These are phyloP conservation scores for Jaltomata sinuosa DNA, from an alignment of 257 asterid species.

Conservation along the genomic window DNA sequence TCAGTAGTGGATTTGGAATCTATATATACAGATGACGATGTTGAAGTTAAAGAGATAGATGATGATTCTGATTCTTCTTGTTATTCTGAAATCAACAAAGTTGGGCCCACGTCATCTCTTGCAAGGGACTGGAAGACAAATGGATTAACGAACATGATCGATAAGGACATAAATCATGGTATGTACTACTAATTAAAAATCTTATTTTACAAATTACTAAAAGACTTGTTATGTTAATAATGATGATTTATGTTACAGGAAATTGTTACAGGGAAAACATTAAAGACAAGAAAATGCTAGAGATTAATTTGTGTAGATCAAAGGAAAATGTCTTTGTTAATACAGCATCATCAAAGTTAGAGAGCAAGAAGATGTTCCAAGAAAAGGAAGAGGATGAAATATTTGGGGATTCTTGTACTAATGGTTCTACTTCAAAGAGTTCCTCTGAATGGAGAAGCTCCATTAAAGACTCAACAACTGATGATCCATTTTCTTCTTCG, in stretches of 20 bases:
- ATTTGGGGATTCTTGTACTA: slow-evolving; percentile 62
- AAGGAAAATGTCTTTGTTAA: slow-evolving; percentile 38
- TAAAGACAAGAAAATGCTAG: slow-evolving; percentile 14
- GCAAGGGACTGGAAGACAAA: not conserved
- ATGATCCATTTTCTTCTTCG: slow-evolving; percentile 86
- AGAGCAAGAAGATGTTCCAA: slow-evolving; percentile 36
- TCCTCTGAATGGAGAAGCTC: slow-evolving; percentile 94
- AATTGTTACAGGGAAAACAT: not conserved
- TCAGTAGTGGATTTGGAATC: slow-evolving; percentile 39
- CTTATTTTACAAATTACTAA: not conserved
- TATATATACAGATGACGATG: slow-evolving; percentile 3
- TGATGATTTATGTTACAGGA: not conserved
- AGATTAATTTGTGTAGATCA: slow-evolving; percentile 9
- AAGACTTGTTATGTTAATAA: not conserved
- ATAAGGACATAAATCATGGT: not conserved
- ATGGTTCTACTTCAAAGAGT: slow-evolving; percentile 86
- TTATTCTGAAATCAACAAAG: slow-evolving; percentile 9
- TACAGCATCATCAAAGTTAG: slow-evolving; percentile 17
- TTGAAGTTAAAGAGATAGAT: slow-evolving; percentile 18
- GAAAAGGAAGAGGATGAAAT: slow-evolving; percentile 40
- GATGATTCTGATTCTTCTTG: slow-evolving; percentile 16
- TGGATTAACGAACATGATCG: not conserved
- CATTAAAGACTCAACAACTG: slow-evolving; percentile 57
- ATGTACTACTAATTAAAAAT: not conserved
- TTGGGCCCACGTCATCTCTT: slow-evolving; percentile 34